Base-by-base conservation (phyloP, 352 stramenopile species). In the Pythium monospermum region DNA sequence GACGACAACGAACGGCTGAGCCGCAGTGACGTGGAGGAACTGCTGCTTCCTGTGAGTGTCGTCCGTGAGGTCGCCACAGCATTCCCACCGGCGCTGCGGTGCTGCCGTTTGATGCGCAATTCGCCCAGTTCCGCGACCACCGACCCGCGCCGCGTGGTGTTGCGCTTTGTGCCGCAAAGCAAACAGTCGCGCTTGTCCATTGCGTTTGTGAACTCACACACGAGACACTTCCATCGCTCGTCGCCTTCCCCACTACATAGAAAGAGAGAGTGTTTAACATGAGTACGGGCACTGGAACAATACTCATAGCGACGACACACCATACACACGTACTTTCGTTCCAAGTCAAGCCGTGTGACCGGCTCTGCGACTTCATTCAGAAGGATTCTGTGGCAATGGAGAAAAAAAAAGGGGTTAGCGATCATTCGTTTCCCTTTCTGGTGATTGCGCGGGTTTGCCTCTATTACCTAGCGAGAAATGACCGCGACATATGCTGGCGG, bases 131-230 rank as follows among this genome's bases (percentile, higher is more conserved):
- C 57, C 6, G 49, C 36, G 18, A 64, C 38, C 22, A 58, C 51
- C 37, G 55, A 53, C 11, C 41, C 44, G 65, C 71, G 49, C 30
- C 41, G 44, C 49, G 54, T 59, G 51, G 63, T 41, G 42, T 65
- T 62, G 54, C 80, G 76, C 58, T 89, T 88, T 4, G 80, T 91
- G 45, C 76, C 80, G 47, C 80, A 91, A 3, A 91, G 44, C 18
- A 87, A 49, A 58, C 77, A 91, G 31, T 70, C 75, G 23, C 40
- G 55, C 21, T 78, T 78, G 32, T 87, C 77, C 40, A 84, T 26
- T 2, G 66, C 61, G 61, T 91, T 91, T 51, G 75, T 85, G 53
- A 91, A 91, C 15, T 91, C 80, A 33, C 80, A 91, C 31, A 91
- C 71, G 30, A 64, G 59, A 47, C 80, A 91, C 27, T 84, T 86